A percentile compares a stretch with the other conserved stretches of the same genome.
Evolutionary conservation across 768 basidiomycete species (phyloP).

Genomic region (Collybiopsis confluens): DNA sequence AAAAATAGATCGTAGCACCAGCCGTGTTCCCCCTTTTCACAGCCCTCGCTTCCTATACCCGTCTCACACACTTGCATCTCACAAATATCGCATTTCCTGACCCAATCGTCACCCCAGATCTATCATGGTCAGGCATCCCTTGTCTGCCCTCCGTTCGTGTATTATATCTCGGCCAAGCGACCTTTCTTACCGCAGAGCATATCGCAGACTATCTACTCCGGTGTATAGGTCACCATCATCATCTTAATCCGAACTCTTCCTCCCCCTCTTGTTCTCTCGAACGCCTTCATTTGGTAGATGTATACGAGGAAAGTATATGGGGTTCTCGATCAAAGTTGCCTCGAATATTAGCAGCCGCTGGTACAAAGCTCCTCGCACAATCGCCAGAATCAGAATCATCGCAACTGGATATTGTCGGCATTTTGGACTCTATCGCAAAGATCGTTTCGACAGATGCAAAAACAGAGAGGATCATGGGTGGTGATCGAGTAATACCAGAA

Average conservation of each 20-base stretch:
- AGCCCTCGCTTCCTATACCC: constrained; percentile 28
- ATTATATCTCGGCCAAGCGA: constrained; percentile 7
- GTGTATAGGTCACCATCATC: neutral
- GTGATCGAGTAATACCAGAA: constrained; percentile 6
- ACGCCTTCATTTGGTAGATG: constrained; percentile 31
- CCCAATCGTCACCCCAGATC: neutral
- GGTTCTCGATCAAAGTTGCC: constrained; percentile 18
- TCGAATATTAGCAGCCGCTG: constrained; percentile 2
- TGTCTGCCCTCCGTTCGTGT: constrained; percentile 7
- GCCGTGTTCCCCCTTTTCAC: constrained; percentile 21
- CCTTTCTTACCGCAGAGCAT: constrained; percentile 6
- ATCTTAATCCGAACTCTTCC: neutral
- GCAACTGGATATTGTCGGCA: neutral
- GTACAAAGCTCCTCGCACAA: neutral
- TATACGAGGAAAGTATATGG: constrained; percentile 46
- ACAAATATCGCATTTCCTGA: constrained; percentile 30
- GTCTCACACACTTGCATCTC: constrained; percentile 34
- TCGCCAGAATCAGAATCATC: neutral
- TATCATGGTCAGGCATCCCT: neutral
- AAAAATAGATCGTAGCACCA: constrained; percentile 23
- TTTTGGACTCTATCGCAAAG: constrained; percentile 4
- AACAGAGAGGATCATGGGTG: constrained; percentile 10
- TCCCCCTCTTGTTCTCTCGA: neutral
- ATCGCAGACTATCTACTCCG: constrained; percentile 3
- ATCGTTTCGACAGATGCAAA: constrained; percentile 1